Evolutionary conservation across 768 basidiomycete genomes (phyloP).

Genomic region (Phallus indusiatus): DNA sequence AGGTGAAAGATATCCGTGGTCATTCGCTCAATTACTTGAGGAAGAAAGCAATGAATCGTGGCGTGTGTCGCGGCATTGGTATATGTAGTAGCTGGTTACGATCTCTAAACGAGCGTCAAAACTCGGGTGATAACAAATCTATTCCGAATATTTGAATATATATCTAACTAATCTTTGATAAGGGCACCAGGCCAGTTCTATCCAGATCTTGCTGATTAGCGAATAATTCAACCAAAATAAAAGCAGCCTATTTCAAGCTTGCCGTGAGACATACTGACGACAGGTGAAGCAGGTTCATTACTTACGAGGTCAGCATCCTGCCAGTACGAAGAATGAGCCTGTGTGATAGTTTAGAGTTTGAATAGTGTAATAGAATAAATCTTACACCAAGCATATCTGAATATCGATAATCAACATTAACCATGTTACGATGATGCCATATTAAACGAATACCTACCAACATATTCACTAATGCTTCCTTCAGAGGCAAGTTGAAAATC

Average conservation of each 20-base stretch:
- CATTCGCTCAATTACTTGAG: not conserved
- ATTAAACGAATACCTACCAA: slow-evolving; percentile 15
- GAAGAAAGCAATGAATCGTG: not conserved
- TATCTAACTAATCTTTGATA: not conserved
- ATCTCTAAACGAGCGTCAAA: not conserved
- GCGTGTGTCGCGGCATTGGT: too few relatives aligned
- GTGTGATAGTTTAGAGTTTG: slow-evolving; percentile 14
- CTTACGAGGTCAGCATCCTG: slow-evolving; percentile 23
- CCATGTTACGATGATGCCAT: slow-evolving; percentile 9
- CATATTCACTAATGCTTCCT: slow-evolving; percentile 29
- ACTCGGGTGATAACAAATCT: too few relatives aligned
- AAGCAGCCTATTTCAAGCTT: slow-evolving; percentile 19
- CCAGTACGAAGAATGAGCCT: slow-evolving; percentile 32
- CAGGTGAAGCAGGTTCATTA: not conserved
- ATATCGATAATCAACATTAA: not conserved
- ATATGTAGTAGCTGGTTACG: too few relatives aligned
- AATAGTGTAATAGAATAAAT: not conserved
- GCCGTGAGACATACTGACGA: too few relatives aligned
- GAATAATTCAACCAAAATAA: slow-evolving; percentile 30
- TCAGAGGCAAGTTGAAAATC: slow-evolving; percentile 31
- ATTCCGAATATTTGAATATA: too few relatives aligned
- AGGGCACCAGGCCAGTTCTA: slow-evolving; percentile 25
- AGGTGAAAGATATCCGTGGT: slow-evolving; percentile 18
- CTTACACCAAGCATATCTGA: slow-evolving; percentile 16
- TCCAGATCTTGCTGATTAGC: slow-evolving; percentile 25